Base-by-base conservation (phyloP, 2,329 filamentous ascomycete species). In the Phialophora verrucosa region DNA sequence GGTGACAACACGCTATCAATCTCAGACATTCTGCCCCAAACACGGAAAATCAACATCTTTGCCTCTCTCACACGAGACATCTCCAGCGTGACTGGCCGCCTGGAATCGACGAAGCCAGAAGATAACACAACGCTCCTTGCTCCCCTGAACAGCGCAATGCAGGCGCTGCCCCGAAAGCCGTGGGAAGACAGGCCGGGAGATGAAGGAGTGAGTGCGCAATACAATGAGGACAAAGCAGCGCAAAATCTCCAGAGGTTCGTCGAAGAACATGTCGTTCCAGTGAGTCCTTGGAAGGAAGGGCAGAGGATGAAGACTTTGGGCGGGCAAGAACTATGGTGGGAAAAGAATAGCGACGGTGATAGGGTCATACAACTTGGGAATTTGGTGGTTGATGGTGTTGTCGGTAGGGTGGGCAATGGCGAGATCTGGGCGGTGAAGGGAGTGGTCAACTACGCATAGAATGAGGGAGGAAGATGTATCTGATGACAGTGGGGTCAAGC, bases 41-140 rank as follows among this genome's bases (percentile, higher is more conserved):
- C 92, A 63, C 88, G 91, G 72, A 86, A 84, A 67, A 91, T 97
- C 75, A 93, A 92, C 70, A 89, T 93, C 72, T 98, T 97, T 79
- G 90, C 92, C 32, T 88, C 88, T 50, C 88, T 96, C 74, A 89
- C 90, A 4, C 88, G 93, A 66, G 90, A 94, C 75, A 87, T 93
- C 73, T 85, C 88, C 55, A 79, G 84, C n/a, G 84, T 93, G 23
- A 85, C 87, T 10, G 79, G 82, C 25, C 90, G 91, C 0, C 85
- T 98, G 14, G 86, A 90, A 72, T 69, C 67, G 10, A 64, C 60
- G 17, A 85, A 92, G 75, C 78, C 83, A 0, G 75, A 80, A 0
- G 78, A 84, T 65, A 93, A 94, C 76, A 91, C 91, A 17, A 97
- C 93, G 1, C 88, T 98, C 27, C 87, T 98, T 2, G 94, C 93